A percentile compares a stretch with the other conserved stretches of the same genome.
Conservation (phyloP, 306 rosid species). For the Calophaca sinica region DNA sequence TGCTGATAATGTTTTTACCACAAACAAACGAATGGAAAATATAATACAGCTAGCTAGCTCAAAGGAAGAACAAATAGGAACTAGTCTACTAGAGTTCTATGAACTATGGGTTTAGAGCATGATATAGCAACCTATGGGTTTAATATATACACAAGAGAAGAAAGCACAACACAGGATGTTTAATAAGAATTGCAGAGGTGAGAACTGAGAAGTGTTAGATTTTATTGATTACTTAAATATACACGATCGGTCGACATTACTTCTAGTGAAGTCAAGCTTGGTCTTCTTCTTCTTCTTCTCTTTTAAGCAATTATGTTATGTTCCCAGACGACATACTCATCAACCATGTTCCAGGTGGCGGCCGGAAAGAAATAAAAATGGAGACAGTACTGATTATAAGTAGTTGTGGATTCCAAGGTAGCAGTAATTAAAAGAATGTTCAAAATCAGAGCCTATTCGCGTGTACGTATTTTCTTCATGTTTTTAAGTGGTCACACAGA, state of each 20-base stretch:
- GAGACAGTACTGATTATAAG: conserved; percentile 39
- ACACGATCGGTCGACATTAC: neutral
- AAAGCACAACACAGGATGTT: neutral
- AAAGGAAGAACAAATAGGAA: conserved; percentile 7
- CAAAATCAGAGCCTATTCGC: conserved; percentile 20
- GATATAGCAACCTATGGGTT: conserved; percentile 39
- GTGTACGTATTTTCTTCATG: too few relatives aligned
- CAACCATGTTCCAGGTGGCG: conserved; percentile 45
- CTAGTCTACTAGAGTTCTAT: neutral
- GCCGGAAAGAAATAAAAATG: conserved; percentile 31
- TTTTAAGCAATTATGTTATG: conserved; percentile 56
- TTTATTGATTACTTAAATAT: conserved; percentile 32
- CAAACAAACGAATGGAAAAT: neutral
- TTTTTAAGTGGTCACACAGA: neutral
- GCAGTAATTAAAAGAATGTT: neutral
- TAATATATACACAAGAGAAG: conserved; percentile 39
- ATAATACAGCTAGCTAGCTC: conserved; percentile 4
- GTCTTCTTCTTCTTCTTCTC: conserved; percentile 37
- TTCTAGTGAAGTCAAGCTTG: conserved; percentile 51
- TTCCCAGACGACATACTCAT: conserved; percentile 58
- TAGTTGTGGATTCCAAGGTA: conserved; percentile 49
- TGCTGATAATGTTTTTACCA: too few relatives aligned
- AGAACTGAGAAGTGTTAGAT: neutral
- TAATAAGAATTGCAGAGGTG: neutral
- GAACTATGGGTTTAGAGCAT: neutral